Evolutionary conservation across 164 flowering plant genomes (phyloP).

Genomic region (Akebia trifoliata): DNA sequence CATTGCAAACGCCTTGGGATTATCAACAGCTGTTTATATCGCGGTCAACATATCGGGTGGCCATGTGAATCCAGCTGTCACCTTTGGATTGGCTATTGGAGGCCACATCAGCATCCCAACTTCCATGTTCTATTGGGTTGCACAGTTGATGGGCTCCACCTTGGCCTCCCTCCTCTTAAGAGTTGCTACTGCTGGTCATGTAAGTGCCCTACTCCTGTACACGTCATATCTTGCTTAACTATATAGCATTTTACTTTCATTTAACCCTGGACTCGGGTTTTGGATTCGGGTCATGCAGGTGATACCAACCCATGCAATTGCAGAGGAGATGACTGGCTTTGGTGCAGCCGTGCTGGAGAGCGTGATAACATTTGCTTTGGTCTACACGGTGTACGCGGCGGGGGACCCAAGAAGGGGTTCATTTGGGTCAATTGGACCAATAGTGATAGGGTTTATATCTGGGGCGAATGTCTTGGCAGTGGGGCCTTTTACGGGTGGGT

Average conservation of each 20-base stretch:
- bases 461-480: conserved; percentile 73
- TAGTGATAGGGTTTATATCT: conserved; percentile 50
- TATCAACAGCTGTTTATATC: conserved; percentile 52
- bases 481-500: conserved; percentile 85
- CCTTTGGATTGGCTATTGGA: conserved; percentile 71
- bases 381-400: conserved; percentile 63
- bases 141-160: conserved; percentile 64
- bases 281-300: conserved; percentile 28
- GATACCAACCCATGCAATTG: conserved; percentile 47
- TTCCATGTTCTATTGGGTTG: conserved; percentile 64
- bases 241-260: too few species aligned
- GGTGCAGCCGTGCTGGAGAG: conserved; percentile 76
- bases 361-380: conserved; percentile 58
- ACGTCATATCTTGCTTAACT: not conserved
- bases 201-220: conserved; percentile 8
- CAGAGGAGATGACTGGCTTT: conserved; percentile 72
- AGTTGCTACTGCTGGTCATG: conserved; percentile 47
- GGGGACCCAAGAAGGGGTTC: conserved; percentile 47
- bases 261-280: not conserved
- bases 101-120: conserved; percentile 62
- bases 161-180: conserved; percentile 62
- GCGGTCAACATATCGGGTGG: conserved; percentile 63
- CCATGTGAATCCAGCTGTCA: conserved; percentile 84
- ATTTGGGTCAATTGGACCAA: conserved; percentile 40
- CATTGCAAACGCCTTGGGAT: conserved; percentile 54